Evolutionary conservation across 2,329 filamentous ascomycete genomes (phyloP).

Genomic region (Pleurostoma richardsiae): DNA sequence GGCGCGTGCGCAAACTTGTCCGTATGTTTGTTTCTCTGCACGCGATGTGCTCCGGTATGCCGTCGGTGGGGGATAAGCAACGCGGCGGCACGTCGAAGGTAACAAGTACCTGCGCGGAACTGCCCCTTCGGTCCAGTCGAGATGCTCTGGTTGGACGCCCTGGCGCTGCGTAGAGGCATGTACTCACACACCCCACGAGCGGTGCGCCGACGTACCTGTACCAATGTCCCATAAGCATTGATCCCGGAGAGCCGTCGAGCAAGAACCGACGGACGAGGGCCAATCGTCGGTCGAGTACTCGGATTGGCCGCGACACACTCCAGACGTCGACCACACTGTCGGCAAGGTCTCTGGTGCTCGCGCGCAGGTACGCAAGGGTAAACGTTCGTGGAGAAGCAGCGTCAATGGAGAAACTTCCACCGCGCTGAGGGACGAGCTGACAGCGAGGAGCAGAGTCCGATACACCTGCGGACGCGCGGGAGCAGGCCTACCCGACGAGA

Average conservation of each 20-base stretch:
- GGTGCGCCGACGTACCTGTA: neutral
- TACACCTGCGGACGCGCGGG: too few species aligned
- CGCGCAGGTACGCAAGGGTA: neutral
- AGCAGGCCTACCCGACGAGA: too few species aligned
- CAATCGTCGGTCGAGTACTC: neutral
- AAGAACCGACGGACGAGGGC: neutral
- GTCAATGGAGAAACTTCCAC: neutral
- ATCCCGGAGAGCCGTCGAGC: neutral
- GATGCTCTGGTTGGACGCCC: neutral
- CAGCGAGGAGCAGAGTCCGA: too few species aligned
- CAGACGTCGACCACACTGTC: neutral
- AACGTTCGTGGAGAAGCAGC: neutral
- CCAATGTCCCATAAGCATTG: neutral
- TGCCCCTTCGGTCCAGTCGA: neutral
- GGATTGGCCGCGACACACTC: neutral
- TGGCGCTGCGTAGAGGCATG: neutral
- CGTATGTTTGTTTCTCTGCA: neutral
- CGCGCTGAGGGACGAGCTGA: too few species aligned
- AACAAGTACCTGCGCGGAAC: neutral
- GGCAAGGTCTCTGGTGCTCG: neutral
- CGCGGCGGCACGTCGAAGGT: neutral
- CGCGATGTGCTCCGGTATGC: neutral
- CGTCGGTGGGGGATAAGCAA: neutral
- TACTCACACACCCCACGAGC: neutral
- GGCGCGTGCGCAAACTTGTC: neutral